phyloP scores from a whole-genome alignment of 2,329 filamentous ascomycete genomes.

The Aspergillus fischeri region DNA sequence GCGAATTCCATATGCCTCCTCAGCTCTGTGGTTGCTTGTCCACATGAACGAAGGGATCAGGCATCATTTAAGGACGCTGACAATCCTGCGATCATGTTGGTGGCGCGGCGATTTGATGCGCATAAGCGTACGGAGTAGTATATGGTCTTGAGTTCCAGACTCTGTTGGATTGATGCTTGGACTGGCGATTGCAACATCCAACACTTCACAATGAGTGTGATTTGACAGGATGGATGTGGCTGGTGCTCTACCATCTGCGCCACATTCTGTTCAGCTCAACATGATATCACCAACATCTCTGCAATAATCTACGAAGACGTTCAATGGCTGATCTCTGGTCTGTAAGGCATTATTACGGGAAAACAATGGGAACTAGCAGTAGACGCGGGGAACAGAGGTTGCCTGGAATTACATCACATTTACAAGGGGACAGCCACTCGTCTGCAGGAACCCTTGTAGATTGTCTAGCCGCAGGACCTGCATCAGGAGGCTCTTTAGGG shows the following conservation, averaged over 20 bases:
- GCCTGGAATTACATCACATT: not conserved
- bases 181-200: not conserved
- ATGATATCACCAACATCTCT: not conserved
- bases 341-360: not conserved
- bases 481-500: not conserved
- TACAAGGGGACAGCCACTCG: not conserved
- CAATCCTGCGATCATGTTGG: not conserved
- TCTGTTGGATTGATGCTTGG: not conserved
- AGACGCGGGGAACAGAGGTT: not conserved
- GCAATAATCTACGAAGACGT: not conserved
- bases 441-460: not conserved
- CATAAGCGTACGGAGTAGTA: not conserved
- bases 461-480: not conserved
- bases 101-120: not conserved
- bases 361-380: not conserved
- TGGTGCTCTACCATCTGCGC: constrained; percentile 1
- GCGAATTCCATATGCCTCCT: not conserved
- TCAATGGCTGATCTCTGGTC: not conserved
- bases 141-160: not conserved
- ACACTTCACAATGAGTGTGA: not conserved
- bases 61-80: not conserved
- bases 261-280: not conserved
- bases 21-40: not conserved
- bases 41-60: not conserved
- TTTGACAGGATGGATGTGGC: constrained; percentile 2